Evolutionary conservation across 192 early-diverging fungal species (phyloP), one percentile per base, ranked within the genome.

Genomic region (Rhizophagus prolifer): DNA sequence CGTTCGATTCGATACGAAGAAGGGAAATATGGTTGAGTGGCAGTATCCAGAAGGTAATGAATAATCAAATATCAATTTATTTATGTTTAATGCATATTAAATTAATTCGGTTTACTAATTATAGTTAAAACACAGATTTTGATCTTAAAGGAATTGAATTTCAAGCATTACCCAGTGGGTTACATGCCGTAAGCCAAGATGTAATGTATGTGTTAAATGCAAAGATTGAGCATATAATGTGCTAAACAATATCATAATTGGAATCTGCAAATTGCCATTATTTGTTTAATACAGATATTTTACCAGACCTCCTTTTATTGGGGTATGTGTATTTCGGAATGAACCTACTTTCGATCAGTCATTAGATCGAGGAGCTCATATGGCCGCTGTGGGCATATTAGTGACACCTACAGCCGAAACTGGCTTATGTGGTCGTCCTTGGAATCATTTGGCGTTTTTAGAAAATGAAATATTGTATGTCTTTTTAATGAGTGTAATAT

Each of bases 21-120:
- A 66, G 64, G 88, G 88, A 41, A 89, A 89, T 72, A 70, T 86
- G 0, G 75, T 89, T 64, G 85, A 84, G 66, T 89, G 88, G 86
- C 85, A 87, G 46, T 81, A 85, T 58, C 81, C 86, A 12, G 62
- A 66, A 44, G 83, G 83, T 81, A 74, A 69, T 4, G 34, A 30
- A 19, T 8, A 46, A 1, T 44, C n/a, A 9, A 6, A 25, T 44
- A 70, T 28, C 25, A 16, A 12, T 12, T 34, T 58, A 26, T 44
- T 31, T 62, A 46, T 16, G 26, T 10, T 12, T 76, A 6, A n/a
- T 70, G 0, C 64, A 26, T 2, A 23, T 47, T n/a, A 16, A 74
- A 16, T 31, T 74, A 23, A 64, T 46, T n/a, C 30, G 10, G 30
- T 44, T 47, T 26, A 58, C n/a, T 44, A 34, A 69, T 30, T 59